Evolutionary conservation across 2,329 filamentous ascomycete genomes (phyloP).

Genomic region (Fusarium xyrophilum): DNA sequence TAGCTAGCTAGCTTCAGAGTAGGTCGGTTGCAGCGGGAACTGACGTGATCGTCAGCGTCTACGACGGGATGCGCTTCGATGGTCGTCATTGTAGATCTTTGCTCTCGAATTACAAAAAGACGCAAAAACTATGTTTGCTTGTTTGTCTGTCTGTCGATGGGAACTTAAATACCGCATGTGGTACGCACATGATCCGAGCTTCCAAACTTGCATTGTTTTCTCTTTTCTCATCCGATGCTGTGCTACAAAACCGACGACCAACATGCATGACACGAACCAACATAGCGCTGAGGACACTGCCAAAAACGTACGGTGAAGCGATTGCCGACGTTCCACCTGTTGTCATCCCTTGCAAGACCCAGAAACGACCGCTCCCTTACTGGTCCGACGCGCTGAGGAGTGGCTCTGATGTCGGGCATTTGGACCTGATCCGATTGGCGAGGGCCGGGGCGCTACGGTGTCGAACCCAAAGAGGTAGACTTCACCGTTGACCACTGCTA

Average conservation of each 20-base stretch:
- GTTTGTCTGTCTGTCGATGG: not conserved
- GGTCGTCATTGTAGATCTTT: conserved; percentile 3
- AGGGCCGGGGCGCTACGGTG: fast-evolving
- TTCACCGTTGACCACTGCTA: not conserved
- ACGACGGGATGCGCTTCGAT: conserved; percentile 12
- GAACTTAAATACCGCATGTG: conserved; percentile 8
- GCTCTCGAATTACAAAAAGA: not conserved
- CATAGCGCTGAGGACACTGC: not conserved
- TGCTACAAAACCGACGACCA: not conserved
- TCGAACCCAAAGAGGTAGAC: not conserved
- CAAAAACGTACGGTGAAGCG: not conserved
- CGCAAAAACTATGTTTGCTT: not conserved
- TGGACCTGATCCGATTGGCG: not conserved
- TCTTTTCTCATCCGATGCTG: not conserved
- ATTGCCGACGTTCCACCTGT: not conserved
- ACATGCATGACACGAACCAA: conserved; percentile 3
- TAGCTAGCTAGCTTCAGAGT: not conserved
- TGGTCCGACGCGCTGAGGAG: not conserved
- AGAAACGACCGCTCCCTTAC: not conserved
- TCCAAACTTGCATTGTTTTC: conserved; percentile 1
- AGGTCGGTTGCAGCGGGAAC: not conserved
- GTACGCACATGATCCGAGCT: not conserved
- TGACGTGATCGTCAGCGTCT: conserved; percentile 5
- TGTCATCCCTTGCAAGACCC: not conserved
- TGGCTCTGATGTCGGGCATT: not conserved